These are phyloP conservation scores for Gamsiella multidivaricata DNA, from an alignment of 192 early-diverging fungal genomes.

Conservation along the genomic window DNA sequence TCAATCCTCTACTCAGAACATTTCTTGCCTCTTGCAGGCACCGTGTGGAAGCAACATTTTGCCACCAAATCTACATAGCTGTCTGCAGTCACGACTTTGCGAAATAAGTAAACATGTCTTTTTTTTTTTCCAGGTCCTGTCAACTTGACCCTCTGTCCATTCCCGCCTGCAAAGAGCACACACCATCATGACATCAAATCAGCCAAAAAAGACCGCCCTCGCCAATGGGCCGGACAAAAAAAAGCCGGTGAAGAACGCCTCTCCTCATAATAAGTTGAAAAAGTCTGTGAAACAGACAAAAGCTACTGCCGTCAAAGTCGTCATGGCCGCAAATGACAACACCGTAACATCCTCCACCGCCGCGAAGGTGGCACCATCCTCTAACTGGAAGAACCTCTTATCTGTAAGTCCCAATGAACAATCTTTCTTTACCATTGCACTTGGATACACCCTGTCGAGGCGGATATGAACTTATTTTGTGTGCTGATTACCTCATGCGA, in stretches of 20 bases:
- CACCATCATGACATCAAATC: conserved; percentile 14
- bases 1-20: too few relatives aligned
- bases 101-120: neutral
- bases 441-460: too few relatives aligned
- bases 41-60: neutral
- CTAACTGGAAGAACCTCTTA: conserved; percentile 63
- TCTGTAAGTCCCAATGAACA: conserved; percentile 34
- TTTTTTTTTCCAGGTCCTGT: neutral
- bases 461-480: neutral
- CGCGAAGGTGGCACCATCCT: conserved; percentile 54
- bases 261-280: neutral
- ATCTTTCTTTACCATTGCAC: neutral
- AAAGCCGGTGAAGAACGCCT: neutral
- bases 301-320: conserved; percentile 2
- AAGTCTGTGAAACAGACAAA: conserved; percentile 17
- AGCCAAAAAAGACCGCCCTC: conserved; percentile 5
- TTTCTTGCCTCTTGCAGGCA: neutral
- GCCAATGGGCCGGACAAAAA: neutral
- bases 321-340: conserved; percentile 15
- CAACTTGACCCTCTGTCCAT: neutral
- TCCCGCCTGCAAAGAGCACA: neutral
- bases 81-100: too few relatives aligned
- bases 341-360: conserved; percentile 26
- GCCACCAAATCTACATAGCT: neutral
- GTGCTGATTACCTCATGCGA: too few relatives aligned